phyloP scores from a whole-genome alignment of 352 stramenopile genomes.

The Globisporangium nunn region DNA sequence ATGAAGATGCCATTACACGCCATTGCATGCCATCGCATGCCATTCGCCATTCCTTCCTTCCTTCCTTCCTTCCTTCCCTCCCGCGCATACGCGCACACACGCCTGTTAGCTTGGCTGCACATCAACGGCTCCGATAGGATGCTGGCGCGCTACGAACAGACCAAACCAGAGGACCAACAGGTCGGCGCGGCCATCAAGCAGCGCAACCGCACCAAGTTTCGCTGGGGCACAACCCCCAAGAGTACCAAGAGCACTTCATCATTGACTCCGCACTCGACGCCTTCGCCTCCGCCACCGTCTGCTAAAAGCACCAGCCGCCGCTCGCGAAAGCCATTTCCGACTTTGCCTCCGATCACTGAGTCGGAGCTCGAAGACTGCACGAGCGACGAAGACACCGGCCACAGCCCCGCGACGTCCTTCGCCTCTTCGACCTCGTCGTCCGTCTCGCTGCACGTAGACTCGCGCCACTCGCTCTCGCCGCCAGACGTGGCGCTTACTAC shows the following conservation, averaged over 20 bases:
- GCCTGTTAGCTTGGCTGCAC: too few relatives aligned
- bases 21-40: too few relatives aligned
- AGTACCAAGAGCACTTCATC: not conserved
- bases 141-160: constrained; percentile 12
- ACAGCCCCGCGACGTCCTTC: constrained; percentile 1
- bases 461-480: constrained; percentile 1
- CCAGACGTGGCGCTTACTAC: not conserved
- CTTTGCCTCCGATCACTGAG: constrained; percentile 8
- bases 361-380: constrained; percentile 10
- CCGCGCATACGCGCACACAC: too few relatives aligned
- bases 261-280: not conserved
- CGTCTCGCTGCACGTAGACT: not conserved
- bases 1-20: too few relatives aligned
- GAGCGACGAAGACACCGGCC: constrained; percentile 4
- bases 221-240: constrained; percentile 2
- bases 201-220: constrained; percentile 11
- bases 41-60: too few relatives aligned
- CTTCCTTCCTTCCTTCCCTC: too few relatives aligned
- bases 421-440: constrained; percentile 5
- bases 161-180: constrained; percentile 13
- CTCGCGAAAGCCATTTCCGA: not conserved
- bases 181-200: constrained; percentile 9
- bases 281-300: not conserved
- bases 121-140: not conserved
- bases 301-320: not conserved